Evolutionary conservation across 805 yeast genomes (phyloP).

Genomic region (Huiozyma sinensis): DNA sequence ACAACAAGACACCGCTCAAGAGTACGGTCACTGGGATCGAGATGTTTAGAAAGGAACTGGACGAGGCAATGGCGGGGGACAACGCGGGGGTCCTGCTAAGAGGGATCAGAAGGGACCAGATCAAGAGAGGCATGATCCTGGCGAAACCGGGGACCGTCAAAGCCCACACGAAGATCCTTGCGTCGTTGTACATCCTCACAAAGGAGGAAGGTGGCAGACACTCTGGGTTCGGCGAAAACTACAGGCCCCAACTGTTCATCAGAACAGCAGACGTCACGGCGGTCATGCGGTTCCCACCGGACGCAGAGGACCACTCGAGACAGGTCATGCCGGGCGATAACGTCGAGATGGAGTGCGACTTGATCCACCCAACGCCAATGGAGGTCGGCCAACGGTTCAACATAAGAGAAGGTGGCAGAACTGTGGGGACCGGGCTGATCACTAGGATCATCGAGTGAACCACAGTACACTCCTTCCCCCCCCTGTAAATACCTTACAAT

Average conservation of each 20-base stretch:
- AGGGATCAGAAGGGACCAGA: constrained; percentile 96
- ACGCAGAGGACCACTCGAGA: constrained; percentile 70
- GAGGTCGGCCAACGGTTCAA: constrained; percentile 98
- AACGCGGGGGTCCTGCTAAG: constrained; percentile 95
- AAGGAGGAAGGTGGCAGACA: constrained; percentile 99
- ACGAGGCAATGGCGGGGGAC: constrained; percentile 97
- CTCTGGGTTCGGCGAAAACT: constrained; percentile 92
- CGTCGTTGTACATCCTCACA: constrained; percentile 84
- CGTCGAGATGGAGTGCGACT: constrained; percentile 86
- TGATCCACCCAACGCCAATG: constrained; percentile 83
- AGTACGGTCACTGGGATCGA: constrained; percentile 96
- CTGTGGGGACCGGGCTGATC: constrained; percentile 97
- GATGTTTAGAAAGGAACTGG: constrained; percentile 98
- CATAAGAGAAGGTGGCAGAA: constrained; percentile 98
- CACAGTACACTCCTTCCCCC: not conserved
- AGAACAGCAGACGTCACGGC: constrained; percentile 95
- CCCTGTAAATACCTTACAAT: not conserved
- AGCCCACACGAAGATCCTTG: constrained; percentile 88
- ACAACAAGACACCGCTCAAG: constrained; percentile 75
- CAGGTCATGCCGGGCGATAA: constrained; percentile 98
- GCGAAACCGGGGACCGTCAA: constrained; percentile 87
- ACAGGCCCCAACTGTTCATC: constrained; percentile 95
- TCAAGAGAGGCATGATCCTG: constrained; percentile 94
- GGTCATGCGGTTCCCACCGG: constrained; percentile 78
- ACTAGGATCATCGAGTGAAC: constrained; percentile 68